Percentiles rank a stretch among this genome's conserved stretches.
Evolutionary conservation across 2,329 filamentous ascomycete species (phyloP).

Genomic region (Aspergillus persii): DNA sequence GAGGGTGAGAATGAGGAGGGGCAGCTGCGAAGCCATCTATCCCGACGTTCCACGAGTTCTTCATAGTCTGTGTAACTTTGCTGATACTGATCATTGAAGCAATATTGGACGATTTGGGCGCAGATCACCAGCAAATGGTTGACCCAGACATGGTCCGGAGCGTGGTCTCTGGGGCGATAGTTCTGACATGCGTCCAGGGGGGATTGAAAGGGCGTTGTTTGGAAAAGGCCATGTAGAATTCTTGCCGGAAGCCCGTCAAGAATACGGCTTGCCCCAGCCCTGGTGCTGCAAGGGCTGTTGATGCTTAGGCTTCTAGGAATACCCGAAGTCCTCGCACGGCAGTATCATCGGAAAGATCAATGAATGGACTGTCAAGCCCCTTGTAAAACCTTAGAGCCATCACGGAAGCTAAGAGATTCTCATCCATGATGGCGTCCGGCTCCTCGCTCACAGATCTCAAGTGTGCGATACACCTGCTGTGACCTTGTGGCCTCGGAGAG

Average conservation of each 20-base stretch:
- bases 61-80: slow-evolving; percentile 45
- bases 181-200: not conserved
- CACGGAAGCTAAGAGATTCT: slow-evolving; percentile 36
- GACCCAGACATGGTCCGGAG: slow-evolving; percentile 30
- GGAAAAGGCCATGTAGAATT: slow-evolving; percentile 46
- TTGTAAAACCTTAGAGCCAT: slow-evolving; percentile 45
- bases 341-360: slow-evolving; percentile 17
- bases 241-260: slow-evolving; percentile 39
- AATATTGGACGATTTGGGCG: slow-evolving; percentile 60
- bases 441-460: slow-evolving; percentile 30
- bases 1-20: slow-evolving; percentile 56
- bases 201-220: slow-evolving; percentile 31
- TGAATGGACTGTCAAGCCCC: slow-evolving; percentile 35
- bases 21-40: not conserved
- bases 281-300: slow-evolving; percentile 2
- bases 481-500: slow-evolving; percentile 27
- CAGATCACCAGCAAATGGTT: slow-evolving; percentile 60
- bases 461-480: slow-evolving; percentile 36
- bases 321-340: slow-evolving; percentile 23
- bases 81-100: slow-evolving; percentile 46
- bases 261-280: slow-evolving; percentile 14
- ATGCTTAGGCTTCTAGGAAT: slow-evolving; percentile 21
- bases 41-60: slow-evolving; percentile 41
- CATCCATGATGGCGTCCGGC: slow-evolving; percentile 7
- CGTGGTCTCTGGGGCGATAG: not conserved